Percentiles rank a stretch among this genome's conserved stretches.
Evolutionary conservation across 176 grass and related monocot genomes (phyloP).

Genomic region (Areca catechu): DNA sequence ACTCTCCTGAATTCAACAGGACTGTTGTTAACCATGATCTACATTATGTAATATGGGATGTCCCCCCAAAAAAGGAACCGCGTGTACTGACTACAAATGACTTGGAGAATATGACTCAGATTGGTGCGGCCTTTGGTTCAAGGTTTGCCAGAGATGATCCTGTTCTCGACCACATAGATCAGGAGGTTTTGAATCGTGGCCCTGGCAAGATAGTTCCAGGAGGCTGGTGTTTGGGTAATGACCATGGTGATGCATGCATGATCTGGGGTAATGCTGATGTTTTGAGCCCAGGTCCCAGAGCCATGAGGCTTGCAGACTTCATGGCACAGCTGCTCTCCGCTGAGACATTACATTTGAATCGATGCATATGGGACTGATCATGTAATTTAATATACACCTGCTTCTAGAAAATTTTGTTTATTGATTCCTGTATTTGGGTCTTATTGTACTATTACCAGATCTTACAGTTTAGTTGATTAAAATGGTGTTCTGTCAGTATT

Average conservation of each 20-base stretch:
- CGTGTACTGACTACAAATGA: slow-evolving; percentile 37
- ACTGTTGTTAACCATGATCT: slow-evolving; percentile 76
- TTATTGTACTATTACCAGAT: no score
- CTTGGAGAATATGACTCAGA: slow-evolving; percentile 52
- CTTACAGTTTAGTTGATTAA: no score
- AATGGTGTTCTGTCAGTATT: no score
- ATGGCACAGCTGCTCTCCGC: slow-evolving; percentile 43
- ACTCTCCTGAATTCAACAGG: slow-evolving; percentile 63
- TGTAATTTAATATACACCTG: slow-evolving; percentile 1
- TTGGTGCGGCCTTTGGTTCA: slow-evolving; percentile 43
- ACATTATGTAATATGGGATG: slow-evolving; percentile 39
- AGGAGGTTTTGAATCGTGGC: slow-evolving; percentile 33
- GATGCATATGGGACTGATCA: slow-evolving; percentile 71
- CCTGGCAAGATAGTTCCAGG: slow-evolving; percentile 46
- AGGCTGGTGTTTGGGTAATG: slow-evolving; percentile 80
- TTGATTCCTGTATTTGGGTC: no score
- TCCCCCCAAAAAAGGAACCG: slow-evolving; percentile 31
- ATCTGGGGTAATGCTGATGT: slow-evolving; percentile 61
- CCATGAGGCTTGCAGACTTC: slow-evolving; percentile 43
- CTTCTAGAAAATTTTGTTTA: background rate
- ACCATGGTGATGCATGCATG: slow-evolving; percentile 42
- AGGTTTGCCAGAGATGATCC: slow-evolving; percentile 54
- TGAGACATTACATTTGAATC: slow-evolving; percentile 42
- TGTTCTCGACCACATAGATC: slow-evolving; percentile 56
- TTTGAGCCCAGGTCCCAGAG: slow-evolving; percentile 66